These are phyloP conservation scores for Trametes villosa DNA, from an alignment of 768 basidiomycete species.

Conservation along the genomic window DNA sequence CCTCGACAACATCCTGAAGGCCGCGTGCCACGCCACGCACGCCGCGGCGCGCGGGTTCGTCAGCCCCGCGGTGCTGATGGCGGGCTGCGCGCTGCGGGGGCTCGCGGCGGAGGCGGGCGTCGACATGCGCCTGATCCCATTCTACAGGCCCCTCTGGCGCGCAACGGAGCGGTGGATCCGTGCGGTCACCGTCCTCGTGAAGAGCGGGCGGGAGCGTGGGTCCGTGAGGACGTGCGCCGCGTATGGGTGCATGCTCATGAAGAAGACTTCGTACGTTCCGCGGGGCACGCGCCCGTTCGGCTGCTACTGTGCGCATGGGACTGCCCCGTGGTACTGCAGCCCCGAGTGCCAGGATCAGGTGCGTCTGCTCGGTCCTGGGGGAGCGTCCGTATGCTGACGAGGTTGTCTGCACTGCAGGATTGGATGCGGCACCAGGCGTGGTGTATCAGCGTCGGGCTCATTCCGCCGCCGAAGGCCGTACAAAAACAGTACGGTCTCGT, in stretches of 20 bases:
- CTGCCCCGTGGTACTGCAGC: background rate
- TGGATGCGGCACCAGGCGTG: background rate
- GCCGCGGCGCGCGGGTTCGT: slow-evolving; percentile 1
- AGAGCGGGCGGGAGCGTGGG: background rate
- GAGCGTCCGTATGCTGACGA: background rate
- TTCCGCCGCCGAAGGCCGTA: background rate
- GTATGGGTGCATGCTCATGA: too few relatives aligned
- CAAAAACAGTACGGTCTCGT: background rate
- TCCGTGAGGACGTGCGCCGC: too few relatives aligned
- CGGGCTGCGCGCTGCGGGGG: slow-evolving; percentile 1
- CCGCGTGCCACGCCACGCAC: background rate
- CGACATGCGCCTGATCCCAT: background rate
- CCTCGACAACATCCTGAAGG: background rate
- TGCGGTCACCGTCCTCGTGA: too few relatives aligned
- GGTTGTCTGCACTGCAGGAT: background rate
- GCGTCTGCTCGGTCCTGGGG: background rate
- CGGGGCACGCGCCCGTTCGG: too few relatives aligned
- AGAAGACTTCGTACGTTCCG: too few relatives aligned
- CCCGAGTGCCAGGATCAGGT: background rate
- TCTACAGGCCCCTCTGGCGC: slow-evolving; percentile 3
- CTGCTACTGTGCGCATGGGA: too few relatives aligned
- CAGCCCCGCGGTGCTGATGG: slow-evolving; percentile 3
- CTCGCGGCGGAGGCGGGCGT: background rate
- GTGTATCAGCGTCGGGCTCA: background rate
- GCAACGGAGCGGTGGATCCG: background rate